phyloP scores from a whole-genome alignment of 345 rosid species.

The Murraya koenigii region DNA sequence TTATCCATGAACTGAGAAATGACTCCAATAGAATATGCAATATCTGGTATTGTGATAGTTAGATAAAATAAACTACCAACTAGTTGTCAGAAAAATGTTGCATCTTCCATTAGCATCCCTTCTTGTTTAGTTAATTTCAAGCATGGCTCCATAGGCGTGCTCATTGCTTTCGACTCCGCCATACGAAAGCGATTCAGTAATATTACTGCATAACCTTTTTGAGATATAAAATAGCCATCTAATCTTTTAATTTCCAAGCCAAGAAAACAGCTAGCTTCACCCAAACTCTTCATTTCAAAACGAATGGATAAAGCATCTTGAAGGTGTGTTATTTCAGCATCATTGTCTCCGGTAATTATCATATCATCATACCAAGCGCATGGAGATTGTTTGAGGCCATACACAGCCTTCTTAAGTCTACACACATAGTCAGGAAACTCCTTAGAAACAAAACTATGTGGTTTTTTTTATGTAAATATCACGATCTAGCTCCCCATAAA shows the following conservation, averaged over 20 bases:
- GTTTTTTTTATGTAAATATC: background rate
- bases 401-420: background rate
- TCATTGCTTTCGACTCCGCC: background rate
- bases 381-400: background rate
- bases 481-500: background rate
- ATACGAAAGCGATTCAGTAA: no score
- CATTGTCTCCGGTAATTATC: background rate
- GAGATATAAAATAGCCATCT: background rate
- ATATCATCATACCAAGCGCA: background rate
- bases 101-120: background rate
- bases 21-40: background rate
- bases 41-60: background rate
- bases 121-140: background rate
- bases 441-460: background rate
- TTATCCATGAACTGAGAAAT: no score
- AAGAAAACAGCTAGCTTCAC: background rate
- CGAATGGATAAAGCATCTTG: no score
- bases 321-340: no score
- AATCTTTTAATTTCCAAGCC: background rate
- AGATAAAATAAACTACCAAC: background rate
- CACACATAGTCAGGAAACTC: background rate
- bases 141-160: background rate
- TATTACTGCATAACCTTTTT: no score
- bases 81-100: background rate
- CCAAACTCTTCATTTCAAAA: background rate